Conservation (phyloP, 345 rosid genomes). For the Brassica nigra region DNA sequence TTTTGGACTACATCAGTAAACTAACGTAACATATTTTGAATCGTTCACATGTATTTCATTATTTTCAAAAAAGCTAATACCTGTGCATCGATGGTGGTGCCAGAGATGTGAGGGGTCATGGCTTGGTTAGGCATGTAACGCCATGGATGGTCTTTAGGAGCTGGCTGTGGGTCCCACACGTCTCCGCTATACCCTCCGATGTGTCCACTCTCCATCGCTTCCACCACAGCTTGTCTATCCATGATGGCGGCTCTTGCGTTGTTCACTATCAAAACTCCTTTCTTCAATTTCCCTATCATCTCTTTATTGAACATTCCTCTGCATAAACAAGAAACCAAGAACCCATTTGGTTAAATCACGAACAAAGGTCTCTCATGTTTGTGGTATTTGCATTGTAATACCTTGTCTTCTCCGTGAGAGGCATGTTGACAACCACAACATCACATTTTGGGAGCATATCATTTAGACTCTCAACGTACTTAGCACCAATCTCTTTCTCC, state of each 20-base stretch:
- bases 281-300: conserved; percentile 78
- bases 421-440: conserved; percentile 76
- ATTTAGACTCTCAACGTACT: conserved; percentile 74
- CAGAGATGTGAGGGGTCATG: conserved; percentile 97
- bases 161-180: conserved; percentile 94
- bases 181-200: conserved; percentile 97
- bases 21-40: neutral
- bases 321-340: neutral
- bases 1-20: too few species aligned
- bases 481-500: conserved; percentile 73
- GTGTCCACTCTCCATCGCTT: conserved; percentile 81
- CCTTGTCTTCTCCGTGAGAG: conserved; percentile 86
- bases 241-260: conserved; percentile 96
- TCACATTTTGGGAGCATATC: conserved; percentile 90
- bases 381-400: conserved; percentile 16
- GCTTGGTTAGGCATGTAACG: conserved; percentile 98
- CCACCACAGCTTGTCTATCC: conserved; percentile 88
- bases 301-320: conserved; percentile 86
- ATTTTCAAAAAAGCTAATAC: conserved; percentile 35
- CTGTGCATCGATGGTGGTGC: conserved; percentile 95
- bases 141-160: conserved; percentile 99
- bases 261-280: conserved; percentile 83
- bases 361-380: neutral
- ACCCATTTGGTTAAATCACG: neutral
- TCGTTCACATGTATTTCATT: neutral